Conservation (phyloP, 192 early-diverging fungal genomes). For the Coemansia sp. region DNA sequence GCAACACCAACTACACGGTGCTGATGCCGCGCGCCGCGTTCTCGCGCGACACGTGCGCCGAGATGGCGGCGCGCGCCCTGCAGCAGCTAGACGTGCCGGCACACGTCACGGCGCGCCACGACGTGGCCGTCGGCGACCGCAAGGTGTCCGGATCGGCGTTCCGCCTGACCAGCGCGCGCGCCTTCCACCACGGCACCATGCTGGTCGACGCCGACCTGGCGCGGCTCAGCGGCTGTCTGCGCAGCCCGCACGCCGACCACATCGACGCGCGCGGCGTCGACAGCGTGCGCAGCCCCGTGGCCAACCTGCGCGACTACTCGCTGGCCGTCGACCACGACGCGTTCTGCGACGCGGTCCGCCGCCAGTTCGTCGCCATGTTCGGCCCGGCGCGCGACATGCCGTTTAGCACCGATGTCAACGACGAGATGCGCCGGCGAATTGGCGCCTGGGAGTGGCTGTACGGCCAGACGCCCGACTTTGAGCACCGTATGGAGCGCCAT, state of each 20-base stretch:
- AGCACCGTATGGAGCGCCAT: constrained; percentile 38
- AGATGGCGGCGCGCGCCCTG: constrained; percentile 72
- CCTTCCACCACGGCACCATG: constrained; percentile 99
- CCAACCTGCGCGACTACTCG: constrained; percentile 74
- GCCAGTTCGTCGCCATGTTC: constrained; percentile 67
- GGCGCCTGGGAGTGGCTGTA: constrained; percentile 84
- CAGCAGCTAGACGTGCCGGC: constrained; percentile 73
- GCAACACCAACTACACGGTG: constrained; percentile 93
- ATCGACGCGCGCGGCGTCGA: constrained; percentile 84
- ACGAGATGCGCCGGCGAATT: constrained; percentile 39
- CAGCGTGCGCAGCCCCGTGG: constrained; percentile 84
- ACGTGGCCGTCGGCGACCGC: constrained; percentile 75
- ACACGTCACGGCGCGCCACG: constrained; percentile 79
- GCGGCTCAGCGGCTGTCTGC: constrained; percentile 52
- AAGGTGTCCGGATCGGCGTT: constrained; percentile 96
- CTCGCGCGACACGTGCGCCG: constrained; percentile 66
- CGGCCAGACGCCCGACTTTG: constrained; percentile 89
- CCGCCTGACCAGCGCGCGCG: constrained; percentile 74
- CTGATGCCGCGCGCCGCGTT: constrained; percentile 87
- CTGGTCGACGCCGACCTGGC: constrained; percentile 83
- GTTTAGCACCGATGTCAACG: constrained; percentile 6
- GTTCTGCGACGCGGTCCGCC: constrained; percentile 73
- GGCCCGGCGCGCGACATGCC: constrained; percentile 14
- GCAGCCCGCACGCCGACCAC: constrained; percentile 47
- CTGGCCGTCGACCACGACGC: constrained; percentile 75